Evolutionary conservation across 371 early-diverging fungal genomes (phyloP).

Genomic region (Zopfochytrium polystomum): DNA sequence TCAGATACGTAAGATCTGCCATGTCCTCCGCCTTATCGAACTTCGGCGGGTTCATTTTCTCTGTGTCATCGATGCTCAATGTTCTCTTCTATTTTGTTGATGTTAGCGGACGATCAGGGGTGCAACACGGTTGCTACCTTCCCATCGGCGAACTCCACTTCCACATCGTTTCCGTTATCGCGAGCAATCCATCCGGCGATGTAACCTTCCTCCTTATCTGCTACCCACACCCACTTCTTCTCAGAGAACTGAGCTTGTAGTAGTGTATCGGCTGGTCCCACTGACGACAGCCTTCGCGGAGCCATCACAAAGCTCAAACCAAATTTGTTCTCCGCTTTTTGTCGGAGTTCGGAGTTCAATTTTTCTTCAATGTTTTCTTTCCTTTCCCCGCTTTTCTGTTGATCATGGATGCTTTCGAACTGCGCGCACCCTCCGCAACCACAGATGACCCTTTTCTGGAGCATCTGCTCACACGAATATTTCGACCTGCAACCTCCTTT

Average conservation of each 20-base stretch:
- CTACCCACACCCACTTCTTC: slow-evolving; percentile 95
- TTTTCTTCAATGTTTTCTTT: too few species aligned
- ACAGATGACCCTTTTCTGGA: too few species aligned
- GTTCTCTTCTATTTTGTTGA: slow-evolving; percentile 49
- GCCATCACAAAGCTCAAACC: neutral
- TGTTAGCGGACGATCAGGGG: neutral
- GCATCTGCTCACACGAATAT: slow-evolving; percentile 35
- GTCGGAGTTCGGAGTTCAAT: too few species aligned
- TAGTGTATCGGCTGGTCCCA: slow-evolving; percentile 56
- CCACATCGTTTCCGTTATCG: slow-evolving; percentile 68
- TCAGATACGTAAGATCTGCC: slow-evolving; percentile 95
- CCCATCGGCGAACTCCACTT: slow-evolving; percentile 70
- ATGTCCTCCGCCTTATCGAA: slow-evolving; percentile 98
- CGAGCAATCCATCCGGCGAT: slow-evolving; percentile 76
- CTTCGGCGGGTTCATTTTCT: slow-evolving; percentile 99
- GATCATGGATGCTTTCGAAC: too few species aligned
- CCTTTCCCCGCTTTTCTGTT: too few species aligned
- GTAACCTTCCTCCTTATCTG: slow-evolving; percentile 86
- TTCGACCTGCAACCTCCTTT: slow-evolving; percentile 57
- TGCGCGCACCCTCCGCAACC: too few species aligned
- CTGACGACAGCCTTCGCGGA: neutral
- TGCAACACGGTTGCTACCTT: slow-evolving; percentile 46
- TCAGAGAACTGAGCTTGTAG: slow-evolving; percentile 76
- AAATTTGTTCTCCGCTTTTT: slow-evolving; percentile 9
- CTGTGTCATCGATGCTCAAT: slow-evolving; percentile 72